Percentiles rank a stretch among this genome's conserved stretches.
These are phyloP conservation scores for Entoloma clypeatum DNA, from an alignment of 1,284 basidiomycete genomes.

Conservation along the genomic window DNA sequence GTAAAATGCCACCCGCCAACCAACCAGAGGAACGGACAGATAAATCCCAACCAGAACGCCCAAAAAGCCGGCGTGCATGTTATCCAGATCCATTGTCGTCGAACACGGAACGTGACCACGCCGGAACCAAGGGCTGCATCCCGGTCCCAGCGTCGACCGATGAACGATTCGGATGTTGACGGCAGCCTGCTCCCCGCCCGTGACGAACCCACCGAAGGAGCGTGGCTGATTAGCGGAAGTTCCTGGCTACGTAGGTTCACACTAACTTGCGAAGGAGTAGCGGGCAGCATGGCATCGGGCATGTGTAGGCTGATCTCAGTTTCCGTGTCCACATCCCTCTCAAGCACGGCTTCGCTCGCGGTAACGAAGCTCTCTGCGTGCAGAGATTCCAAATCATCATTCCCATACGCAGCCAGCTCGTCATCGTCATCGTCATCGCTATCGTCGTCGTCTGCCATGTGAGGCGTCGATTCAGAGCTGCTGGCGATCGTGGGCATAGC, in stretches of 20 bases:
- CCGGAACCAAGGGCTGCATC: conserved; percentile 38
- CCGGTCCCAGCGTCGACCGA: conserved; percentile 38
- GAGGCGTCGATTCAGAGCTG: conserved; percentile 24
- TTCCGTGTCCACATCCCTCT: background rate
- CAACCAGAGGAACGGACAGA: conserved; percentile 65
- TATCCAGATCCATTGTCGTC: conserved; percentile 24
- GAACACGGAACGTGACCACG: conserved; percentile 25
- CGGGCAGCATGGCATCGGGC: background rate
- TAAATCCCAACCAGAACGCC: conserved; percentile 67
- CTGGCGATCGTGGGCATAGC: conserved; percentile 36
- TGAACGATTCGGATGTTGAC: conserved; percentile 37
- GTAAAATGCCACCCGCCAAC: conserved; percentile 69
- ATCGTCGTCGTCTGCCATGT: conserved; percentile 39
- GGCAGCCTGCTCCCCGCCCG: conserved; percentile 18
- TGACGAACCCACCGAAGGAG: conserved; percentile 7
- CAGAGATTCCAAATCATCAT: conserved; percentile 41
- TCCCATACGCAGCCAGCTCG: no score
- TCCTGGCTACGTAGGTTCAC: background rate
- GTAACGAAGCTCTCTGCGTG: conserved; percentile 61
- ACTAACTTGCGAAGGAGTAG: background rate
- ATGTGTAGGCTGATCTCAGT: conserved; percentile 10
- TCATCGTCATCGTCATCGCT: conserved; percentile 27
- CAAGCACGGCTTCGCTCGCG: conserved; percentile 34
- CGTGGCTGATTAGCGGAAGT: background rate
- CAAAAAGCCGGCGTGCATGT: conserved; percentile 48